Evolutionary conservation across 2,329 filamentous ascomycete genomes (phyloP).

Genomic region (Mycocentrospora acerina): DNA sequence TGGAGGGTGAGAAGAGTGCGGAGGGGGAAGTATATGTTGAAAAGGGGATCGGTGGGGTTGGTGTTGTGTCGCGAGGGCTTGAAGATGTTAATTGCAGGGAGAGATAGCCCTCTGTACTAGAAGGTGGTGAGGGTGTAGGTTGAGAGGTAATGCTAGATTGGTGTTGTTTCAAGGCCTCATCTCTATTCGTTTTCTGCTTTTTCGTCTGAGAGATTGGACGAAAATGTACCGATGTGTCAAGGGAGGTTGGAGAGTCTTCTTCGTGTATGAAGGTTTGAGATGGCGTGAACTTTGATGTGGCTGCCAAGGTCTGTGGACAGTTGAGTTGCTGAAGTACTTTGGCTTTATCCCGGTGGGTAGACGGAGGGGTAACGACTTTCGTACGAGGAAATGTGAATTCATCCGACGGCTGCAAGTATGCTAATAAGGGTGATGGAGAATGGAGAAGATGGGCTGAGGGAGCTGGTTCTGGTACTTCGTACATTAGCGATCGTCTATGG

Average conservation of each 20-base stretch:
- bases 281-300: neutral
- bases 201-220: no score
- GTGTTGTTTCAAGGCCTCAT: no score
- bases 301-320: neutral
- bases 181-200: no score
- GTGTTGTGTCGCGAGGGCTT: no score
- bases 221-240: no score
- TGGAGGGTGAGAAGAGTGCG: neutral
- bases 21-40: neutral
- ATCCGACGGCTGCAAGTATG: slow-evolving; percentile 4
- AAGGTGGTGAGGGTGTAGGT: no score
- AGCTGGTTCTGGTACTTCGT: neutral
- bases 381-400: no score
- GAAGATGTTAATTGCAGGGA: no score
- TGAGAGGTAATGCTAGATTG: no score
- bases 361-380: slow-evolving; percentile 18
- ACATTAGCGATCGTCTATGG: slow-evolving; percentile 4
- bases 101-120: no score
- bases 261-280: neutral
- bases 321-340: neutral
- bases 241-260: no score
- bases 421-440: slow-evolving; percentile 5
- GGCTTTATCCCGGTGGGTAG: slow-evolving; percentile 7
- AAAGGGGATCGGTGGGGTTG: neutral
- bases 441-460: neutral